These are phyloP conservation scores for Blepharisma japonicum DNA, from an alignment of 73 alveolate species.

Conservation along the genomic window DNA sequence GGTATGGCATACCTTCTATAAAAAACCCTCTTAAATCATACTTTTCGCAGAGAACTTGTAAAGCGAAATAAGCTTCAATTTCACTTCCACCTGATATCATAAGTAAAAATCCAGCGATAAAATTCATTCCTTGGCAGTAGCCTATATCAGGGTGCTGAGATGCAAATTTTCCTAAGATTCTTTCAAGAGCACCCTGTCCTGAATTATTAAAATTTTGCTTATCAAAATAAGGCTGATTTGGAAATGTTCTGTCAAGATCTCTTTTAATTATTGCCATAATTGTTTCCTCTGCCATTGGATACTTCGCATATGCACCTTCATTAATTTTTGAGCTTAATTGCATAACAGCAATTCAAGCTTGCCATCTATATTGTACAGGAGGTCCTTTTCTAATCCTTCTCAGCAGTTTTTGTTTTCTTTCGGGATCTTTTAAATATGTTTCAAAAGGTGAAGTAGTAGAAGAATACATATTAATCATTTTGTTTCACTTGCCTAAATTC, in stretches of 20 bases:
- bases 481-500: too few species aligned
- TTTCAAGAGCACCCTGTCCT: constrained; percentile 7
- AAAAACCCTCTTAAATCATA: constrained; percentile 45
- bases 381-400: too few species aligned
- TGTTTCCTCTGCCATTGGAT: background rate
- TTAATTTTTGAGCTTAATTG: too few species aligned
- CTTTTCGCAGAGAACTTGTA: constrained; percentile 38
- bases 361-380: too few species aligned
- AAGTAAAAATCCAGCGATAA: constrained; percentile 54
- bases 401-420: too few species aligned
- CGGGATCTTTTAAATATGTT: too few species aligned
- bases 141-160: constrained; percentile 46
- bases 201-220: background rate
- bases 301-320: background rate
- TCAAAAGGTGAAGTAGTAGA: too few species aligned
- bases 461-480: too few species aligned
- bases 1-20: constrained; percentile 46
- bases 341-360: too few species aligned
- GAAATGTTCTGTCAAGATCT: constrained; percentile 24
- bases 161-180: constrained; percentile 22
- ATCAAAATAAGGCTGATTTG: constrained; percentile 23
- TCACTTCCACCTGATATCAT: constrained; percentile 59
- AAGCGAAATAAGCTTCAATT: constrained; percentile 60
- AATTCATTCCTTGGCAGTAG: constrained; percentile 59
- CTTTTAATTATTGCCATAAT: background rate